Percentiles rank a stretch among this genome's conserved stretches.
These are phyloP conservation scores for Friedmanniomyces endolithicus DNA, from an alignment of 495 filamentous ascomycete genomes.

Conservation along the genomic window DNA sequence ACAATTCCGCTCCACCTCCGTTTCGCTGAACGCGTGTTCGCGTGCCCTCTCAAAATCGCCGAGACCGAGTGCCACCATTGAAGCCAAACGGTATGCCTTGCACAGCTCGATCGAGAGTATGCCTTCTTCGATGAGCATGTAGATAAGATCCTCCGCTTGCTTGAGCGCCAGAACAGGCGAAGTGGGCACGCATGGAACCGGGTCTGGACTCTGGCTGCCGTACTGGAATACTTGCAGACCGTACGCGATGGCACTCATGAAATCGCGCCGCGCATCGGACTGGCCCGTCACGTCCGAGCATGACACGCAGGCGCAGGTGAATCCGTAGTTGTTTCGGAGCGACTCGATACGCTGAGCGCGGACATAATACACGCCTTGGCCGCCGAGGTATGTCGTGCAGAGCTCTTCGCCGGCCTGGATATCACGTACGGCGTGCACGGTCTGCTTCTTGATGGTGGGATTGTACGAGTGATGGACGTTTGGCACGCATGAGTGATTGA, in stretches of 20 bases:
- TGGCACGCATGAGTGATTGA: conserved; percentile 27
- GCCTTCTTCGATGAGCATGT: conserved; percentile 5
- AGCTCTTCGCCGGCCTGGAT: conserved; percentile 20
- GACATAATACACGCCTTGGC: neutral
- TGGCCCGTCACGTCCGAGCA: conserved; percentile 7
- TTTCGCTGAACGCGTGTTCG: conserved; percentile 4
- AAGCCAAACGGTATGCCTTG: conserved; percentile 14
- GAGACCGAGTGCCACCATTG: neutral
- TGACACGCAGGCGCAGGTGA: conserved; percentile 12
- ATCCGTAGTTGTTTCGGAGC: conserved; percentile 6
- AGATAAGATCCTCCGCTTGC: conserved; percentile 9
- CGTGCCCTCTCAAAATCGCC: conserved; percentile 1
- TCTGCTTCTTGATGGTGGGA: conserved; percentile 4
- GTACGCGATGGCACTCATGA: neutral
- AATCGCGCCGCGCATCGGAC: conserved; percentile 4
- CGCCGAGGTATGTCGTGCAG: conserved; percentile 17
- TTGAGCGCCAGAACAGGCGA: neutral
- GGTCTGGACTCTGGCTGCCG: neutral
- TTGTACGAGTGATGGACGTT: conserved; percentile 20
- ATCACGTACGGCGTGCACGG: conserved; percentile 18
- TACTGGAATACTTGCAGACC: conserved; percentile 2
- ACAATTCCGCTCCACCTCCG: conserved; percentile 5
- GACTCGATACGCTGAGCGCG: conserved; percentile 1
- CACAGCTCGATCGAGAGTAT: conserved; percentile 1
- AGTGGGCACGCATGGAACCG: conserved; percentile 1